Conservation (phyloP, 2,329 filamentous ascomycete species). For the Coniochaeta sp. region DNA sequence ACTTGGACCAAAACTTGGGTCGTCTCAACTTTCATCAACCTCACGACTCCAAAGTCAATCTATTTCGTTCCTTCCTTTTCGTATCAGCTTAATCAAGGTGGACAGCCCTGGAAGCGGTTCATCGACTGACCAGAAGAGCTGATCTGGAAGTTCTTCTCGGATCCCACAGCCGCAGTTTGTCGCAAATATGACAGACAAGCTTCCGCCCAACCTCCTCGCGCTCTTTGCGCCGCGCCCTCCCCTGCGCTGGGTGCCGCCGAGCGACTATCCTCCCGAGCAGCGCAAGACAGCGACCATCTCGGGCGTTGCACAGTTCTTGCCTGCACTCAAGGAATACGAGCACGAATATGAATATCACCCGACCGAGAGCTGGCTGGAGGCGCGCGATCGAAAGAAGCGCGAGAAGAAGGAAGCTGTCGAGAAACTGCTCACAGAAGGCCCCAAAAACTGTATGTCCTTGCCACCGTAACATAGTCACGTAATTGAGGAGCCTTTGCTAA, state of each 20-base stretch:
- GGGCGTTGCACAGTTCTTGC: conserved; percentile 69
- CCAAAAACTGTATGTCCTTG: conserved; percentile 48
- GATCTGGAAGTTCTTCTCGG: background rate
- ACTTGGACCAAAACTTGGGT: background rate
- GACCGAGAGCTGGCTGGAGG: conserved; percentile 90
- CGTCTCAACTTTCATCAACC: background rate
- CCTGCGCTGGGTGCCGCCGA: conserved; percentile 78
- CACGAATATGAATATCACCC: conserved; percentile 69
- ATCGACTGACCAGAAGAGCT: background rate
- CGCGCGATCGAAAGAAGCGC: conserved; percentile 71
- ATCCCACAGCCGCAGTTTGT: background rate
- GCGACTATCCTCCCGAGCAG: conserved; percentile 76
- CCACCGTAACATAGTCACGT: background rate
- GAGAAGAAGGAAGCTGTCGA: conserved; percentile 70
- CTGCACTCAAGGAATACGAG: conserved; percentile 68
- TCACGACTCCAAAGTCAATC: background rate
- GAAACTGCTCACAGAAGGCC: conserved; percentile 54
- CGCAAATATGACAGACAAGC: conserved; percentile 80
- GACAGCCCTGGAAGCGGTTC: background rate
- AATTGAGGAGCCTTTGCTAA: background rate
- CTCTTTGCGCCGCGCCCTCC: conserved; percentile 93
- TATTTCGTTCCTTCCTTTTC: background rate
- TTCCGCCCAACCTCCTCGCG: conserved; percentile 84
- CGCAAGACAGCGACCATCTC: conserved; percentile 66
- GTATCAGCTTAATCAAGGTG: background rate